These are phyloP conservation scores for Cynanchum wilfordii DNA, from an alignment of 257 asterid species.

Conservation along the genomic window DNA sequence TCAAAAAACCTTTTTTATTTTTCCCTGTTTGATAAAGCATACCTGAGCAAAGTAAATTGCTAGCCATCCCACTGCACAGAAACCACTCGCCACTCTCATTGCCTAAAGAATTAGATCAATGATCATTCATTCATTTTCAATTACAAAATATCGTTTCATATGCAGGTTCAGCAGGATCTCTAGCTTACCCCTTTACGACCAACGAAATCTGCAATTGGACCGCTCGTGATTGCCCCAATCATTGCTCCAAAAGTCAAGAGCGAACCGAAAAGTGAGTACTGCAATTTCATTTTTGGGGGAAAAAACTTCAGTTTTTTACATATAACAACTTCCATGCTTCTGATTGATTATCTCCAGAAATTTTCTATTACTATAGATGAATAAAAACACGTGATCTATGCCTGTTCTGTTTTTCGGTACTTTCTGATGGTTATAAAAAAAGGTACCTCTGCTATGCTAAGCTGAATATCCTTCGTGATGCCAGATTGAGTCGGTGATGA, in stretches of 20 bases:
- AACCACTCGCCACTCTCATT: constrained; percentile 66
- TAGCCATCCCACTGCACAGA: constrained; percentile 85
- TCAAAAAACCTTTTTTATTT: no score
- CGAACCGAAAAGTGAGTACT: constrained; percentile 95
- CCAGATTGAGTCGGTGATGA: constrained; percentile 91
- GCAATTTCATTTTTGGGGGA: constrained; percentile 12
- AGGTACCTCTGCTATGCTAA: constrained; percentile 84
- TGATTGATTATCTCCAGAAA: neutral
- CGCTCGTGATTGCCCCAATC: constrained; percentile 93
- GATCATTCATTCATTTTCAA: neutral
- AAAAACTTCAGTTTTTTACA: neutral
- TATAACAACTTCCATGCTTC: neutral
- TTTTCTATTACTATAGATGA: neutral
- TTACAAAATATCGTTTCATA: neutral
- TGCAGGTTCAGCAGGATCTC: constrained; percentile 1
- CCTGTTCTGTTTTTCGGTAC: neutral
- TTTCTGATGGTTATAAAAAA: neutral
- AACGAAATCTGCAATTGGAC: constrained; percentile 68
- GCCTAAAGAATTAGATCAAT: constrained; percentile 45
- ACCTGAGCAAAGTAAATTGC: constrained; percentile 87
- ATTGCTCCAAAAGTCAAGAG: constrained; percentile 88
- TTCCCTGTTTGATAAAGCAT: neutral
- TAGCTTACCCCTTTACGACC: constrained; percentile 90
- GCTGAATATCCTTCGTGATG: constrained; percentile 60
- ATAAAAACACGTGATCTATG: neutral